Conservation (phyloP, 164 flowering plant species). For the Nelumbo lutea region DNA sequence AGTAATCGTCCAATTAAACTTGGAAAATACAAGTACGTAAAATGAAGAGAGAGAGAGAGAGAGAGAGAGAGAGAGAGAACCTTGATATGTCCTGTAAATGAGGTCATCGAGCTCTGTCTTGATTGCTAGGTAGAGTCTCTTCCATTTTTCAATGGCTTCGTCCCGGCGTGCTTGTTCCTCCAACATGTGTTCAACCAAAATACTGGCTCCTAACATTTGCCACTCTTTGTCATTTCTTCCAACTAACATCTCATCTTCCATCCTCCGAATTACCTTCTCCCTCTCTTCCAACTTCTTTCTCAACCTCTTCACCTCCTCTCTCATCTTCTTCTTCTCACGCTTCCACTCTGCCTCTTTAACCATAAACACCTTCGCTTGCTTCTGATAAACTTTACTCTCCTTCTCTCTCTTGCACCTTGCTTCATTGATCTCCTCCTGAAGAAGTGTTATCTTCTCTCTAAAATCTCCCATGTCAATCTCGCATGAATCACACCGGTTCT, state of each 20-base stretch:
- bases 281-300: constrained; percentile 38
- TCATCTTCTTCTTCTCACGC: constrained; percentile 40
- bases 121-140: constrained; percentile 67
- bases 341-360: constrained; percentile 46
- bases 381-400: constrained; percentile 31
- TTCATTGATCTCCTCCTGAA: constrained; percentile 34
- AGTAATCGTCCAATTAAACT: not conserved
- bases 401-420: constrained; percentile 34
- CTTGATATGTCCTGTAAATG: constrained; percentile 55
- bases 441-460: constrained; percentile 30
- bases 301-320: constrained; percentile 25
- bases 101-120: constrained; percentile 79
- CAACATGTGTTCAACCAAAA: constrained; percentile 42
- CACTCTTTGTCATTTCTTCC: constrained; percentile 19
- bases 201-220: constrained; percentile 17
- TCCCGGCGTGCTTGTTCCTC: constrained; percentile 51
- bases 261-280: constrained; percentile 25
- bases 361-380: constrained; percentile 34
- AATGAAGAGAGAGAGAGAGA: not conserved
- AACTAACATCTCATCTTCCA: constrained; percentile 17
- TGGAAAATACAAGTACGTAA: not conserved
- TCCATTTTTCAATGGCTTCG: constrained; percentile 81
- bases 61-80: constrained; percentile 16
- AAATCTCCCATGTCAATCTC: constrained; percentile 12
- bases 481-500: constrained; percentile 7